Evolutionary conservation across 306 rosid genomes (phyloP).

Genomic region (Quercus rubra): DNA sequence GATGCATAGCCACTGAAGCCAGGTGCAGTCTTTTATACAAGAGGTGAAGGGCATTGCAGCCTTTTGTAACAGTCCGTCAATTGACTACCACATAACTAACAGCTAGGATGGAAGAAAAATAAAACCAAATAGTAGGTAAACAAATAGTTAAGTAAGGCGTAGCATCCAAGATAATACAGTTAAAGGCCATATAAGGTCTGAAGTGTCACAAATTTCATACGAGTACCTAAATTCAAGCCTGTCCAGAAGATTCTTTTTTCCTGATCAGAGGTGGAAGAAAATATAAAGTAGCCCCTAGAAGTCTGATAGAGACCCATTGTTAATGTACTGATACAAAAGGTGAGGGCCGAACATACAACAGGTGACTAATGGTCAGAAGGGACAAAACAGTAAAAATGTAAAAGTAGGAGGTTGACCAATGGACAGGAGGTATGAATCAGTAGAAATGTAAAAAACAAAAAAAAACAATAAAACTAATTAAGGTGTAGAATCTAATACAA

Average conservation of each 20-base stretch:
- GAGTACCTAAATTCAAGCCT: background rate
- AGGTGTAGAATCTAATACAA: background rate
- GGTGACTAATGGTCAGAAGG: background rate
- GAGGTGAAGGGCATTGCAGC: background rate
- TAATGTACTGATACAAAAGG: background rate
- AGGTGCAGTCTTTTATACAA: background rate
- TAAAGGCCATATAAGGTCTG: background rate
- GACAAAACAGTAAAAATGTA: background rate
- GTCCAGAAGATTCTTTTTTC: background rate
- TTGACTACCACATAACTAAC: too few species aligned
- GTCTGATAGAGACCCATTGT: background rate
- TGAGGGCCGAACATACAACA: background rate
- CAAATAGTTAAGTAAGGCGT: background rate
- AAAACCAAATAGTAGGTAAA: too few species aligned
- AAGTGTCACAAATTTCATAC: background rate
- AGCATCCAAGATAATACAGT: background rate
- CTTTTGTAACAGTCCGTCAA: background rate
- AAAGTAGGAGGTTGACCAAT: background rate
- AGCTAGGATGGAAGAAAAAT: too few species aligned
- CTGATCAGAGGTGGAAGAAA: background rate
- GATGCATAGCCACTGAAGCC: background rate
- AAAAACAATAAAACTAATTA: background rate
- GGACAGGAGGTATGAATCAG: background rate
- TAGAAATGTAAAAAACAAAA: background rate
- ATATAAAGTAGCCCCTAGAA: background rate